Evolutionary conservation across 257 asterid genomes (phyloP).

Genomic region (Cordia subcordata): DNA sequence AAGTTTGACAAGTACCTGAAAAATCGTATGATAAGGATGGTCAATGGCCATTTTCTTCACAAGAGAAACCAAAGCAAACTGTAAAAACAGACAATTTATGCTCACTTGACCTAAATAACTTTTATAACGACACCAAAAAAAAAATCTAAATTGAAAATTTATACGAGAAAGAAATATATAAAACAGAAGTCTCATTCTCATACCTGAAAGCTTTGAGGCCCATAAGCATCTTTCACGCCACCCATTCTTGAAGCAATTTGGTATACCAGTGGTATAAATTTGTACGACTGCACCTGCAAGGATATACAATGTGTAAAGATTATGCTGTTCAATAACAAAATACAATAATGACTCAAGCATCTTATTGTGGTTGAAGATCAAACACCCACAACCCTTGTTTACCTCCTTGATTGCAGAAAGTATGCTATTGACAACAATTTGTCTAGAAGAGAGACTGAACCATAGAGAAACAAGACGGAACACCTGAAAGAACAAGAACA

Average conservation of each 20-base stretch:
- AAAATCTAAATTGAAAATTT: too few relatives aligned
- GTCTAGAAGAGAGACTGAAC: constrained; percentile 77
- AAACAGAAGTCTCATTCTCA: constrained; percentile 4
- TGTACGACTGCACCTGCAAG: constrained; percentile 84
- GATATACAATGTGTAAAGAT: too few relatives aligned
- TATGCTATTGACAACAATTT: constrained; percentile 72
- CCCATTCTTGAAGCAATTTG: constrained; percentile 98
- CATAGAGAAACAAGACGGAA: constrained; percentile 96
- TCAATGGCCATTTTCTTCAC: constrained; percentile 89
- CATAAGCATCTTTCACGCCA: constrained; percentile 61
- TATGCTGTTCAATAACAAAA: too few relatives aligned
- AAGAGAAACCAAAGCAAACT: constrained; percentile 90
- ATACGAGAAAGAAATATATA: too few relatives aligned
- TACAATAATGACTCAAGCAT: not conserved
- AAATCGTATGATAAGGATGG: constrained; percentile 95
- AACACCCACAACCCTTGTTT: not conserved
- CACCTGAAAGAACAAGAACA: constrained; percentile 45
- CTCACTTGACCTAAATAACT: not conserved
- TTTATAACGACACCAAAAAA: too few relatives aligned
- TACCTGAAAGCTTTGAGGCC: constrained; percentile 86
- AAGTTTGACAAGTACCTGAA: constrained; percentile 79
- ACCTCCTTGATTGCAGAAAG: constrained; percentile 75
- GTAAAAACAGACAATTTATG: constrained; percentile 19
- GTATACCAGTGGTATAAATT: constrained; percentile 82
- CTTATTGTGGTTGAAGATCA: not conserved